Conservation (phyloP, 2,329 filamentous ascomycete species). For the Talaromyces islandicus region DNA sequence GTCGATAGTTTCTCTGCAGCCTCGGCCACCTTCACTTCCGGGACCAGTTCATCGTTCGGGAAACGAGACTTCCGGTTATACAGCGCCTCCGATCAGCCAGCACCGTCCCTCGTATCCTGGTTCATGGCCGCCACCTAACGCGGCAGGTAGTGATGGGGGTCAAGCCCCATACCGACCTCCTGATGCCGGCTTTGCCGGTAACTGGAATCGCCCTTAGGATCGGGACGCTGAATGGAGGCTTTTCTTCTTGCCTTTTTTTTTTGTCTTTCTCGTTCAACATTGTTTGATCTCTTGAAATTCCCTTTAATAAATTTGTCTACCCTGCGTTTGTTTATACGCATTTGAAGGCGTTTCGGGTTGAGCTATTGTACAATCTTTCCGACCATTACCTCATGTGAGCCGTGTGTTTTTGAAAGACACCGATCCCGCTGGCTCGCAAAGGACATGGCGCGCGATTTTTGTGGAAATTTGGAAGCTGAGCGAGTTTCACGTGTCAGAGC, state of each 20-base stretch:
- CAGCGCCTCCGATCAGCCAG: constrained; percentile 3
- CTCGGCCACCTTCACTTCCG: not conserved
- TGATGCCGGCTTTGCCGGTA: not conserved
- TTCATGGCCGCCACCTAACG: not conserved
- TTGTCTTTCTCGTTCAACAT: too few relatives aligned
- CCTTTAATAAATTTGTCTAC: not conserved
- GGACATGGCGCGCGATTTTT: not conserved
- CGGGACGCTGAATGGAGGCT: not conserved
- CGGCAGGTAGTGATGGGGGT: not conserved
- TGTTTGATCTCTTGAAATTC: not conserved
- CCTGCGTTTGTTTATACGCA: not conserved
- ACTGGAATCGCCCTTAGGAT: not conserved
- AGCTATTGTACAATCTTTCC: not conserved
- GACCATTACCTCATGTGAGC: not conserved
- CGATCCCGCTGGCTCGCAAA: not conserved
- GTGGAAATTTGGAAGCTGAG: not conserved
- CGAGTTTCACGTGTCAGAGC: not conserved
- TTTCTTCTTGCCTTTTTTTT: not conserved
- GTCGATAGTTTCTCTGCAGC: not conserved
- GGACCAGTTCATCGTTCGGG: not conserved
- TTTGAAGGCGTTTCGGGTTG: not conserved
- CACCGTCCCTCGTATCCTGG: not conserved
- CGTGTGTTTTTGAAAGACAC: not conserved
- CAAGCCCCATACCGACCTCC: not conserved
- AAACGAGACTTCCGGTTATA: not conserved